phyloP scores from a whole-genome alignment of 768 basidiomycete genomes.

The Clavaria fumosa region DNA sequence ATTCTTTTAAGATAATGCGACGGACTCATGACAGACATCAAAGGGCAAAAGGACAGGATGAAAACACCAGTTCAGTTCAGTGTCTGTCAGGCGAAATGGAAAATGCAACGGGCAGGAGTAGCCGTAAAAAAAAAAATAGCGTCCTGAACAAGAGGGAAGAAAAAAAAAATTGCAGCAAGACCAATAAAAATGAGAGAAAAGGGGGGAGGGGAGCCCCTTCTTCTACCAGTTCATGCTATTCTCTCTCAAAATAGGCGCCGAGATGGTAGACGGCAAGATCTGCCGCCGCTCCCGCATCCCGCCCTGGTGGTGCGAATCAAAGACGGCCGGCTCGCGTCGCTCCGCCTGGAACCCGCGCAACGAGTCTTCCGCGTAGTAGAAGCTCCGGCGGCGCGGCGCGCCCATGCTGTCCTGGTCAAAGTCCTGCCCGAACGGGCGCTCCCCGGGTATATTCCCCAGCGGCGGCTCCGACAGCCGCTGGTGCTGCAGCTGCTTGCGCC shows the following conservation, averaged over 20 bases:
- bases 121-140: too few species aligned
- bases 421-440: constrained; percentile 47
- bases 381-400: constrained; percentile 56
- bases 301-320: constrained; percentile 8
- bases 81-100: too few species aligned
- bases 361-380: constrained; percentile 81
- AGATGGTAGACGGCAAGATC: constrained; percentile 48
- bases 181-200: background rate
- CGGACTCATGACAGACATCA: too few species aligned
- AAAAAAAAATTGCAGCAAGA: background rate
- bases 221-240: constrained; percentile 81
- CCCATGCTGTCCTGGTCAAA: constrained; percentile 69
- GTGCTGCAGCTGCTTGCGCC: constrained; percentile 55
- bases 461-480: constrained; percentile 50
- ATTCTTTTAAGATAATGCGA: too few species aligned
- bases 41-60: too few species aligned
- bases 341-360: constrained; percentile 40
- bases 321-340: constrained; percentile 21
- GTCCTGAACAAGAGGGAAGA: too few species aligned
- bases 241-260: constrained; percentile 61
- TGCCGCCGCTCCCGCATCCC: constrained; percentile 42
- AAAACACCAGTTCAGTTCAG: too few species aligned
- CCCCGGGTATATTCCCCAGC: constrained; percentile 21
- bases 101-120: too few species aligned
- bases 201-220: too few species aligned